Evolutionary conservation across 371 early-diverging fungal genomes (phyloP), one percentile per base, ranked within the genome.

Genomic region (Gilbertella persicaria): DNA sequence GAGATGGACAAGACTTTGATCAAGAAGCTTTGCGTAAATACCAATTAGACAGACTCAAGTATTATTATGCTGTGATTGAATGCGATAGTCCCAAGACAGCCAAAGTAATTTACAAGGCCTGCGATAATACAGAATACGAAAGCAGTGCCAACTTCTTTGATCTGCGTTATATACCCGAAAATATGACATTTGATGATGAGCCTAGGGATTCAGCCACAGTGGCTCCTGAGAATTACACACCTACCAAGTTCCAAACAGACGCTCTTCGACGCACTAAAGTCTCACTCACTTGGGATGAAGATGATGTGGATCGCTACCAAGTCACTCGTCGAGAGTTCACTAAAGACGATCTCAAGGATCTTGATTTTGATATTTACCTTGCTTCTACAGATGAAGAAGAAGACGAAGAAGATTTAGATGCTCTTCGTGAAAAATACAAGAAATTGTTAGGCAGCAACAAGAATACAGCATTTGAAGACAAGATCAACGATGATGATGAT

Each of bases 61-160:
- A 98, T 64, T 98, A 93, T 69, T 99, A 94, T 67, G 97, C 96
- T 0, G 92, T 99, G 5, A 85, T 93, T 8, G 95, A 94, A 61
- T 95, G 94, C 57, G 95, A 95, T 69, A 75, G 81, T n/a, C 80
- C 88, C 1, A 80, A 75, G 45, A 95, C 97, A 2, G 97, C 98
- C 17, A 73, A 78, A 41, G 71, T 83, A 5, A 90, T 99, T 45
- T 93, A 91, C 62, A 67, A 84, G 13, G 74, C 83, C 16, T 94
- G 95, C 64, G 99, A 99, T 67, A 95, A 94, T 12, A 81, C 90
- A 9, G 99, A 99, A 70, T 97, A 89, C 62, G 99, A 98, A 67
- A 81, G 84, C 41, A 90, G 93, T 36, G 86, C 94, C 50, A 97
- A 97, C 77, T 90, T 91, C 55, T 92, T 99, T 59, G 98, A 99